phyloP scores from a whole-genome alignment of 2,329 filamentous ascomycete species.

The Botrytis fabae region DNA sequence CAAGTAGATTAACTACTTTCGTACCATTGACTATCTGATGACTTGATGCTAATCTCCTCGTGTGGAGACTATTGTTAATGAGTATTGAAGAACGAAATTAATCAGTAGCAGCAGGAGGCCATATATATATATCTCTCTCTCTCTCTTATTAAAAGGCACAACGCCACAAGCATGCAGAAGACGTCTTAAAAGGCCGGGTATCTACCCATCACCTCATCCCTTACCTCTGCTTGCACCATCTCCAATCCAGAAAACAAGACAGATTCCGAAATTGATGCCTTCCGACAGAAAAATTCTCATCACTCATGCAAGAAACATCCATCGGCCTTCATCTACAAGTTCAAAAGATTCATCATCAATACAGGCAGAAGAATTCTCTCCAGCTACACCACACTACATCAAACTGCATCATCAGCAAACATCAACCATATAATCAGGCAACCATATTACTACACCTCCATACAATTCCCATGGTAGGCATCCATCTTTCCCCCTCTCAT shows the following conservation, averaged over 20 bases:
- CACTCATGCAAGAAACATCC: no score
- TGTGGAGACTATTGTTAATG: background rate
- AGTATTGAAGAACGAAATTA: background rate
- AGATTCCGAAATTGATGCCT: background rate
- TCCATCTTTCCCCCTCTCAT: no score
- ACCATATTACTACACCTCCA: no score
- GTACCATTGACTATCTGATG: background rate
- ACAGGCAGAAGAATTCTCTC: no score
- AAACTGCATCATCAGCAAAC: no score
- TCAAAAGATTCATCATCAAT: no score
- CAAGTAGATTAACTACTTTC: background rate
- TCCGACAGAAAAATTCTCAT: background rate
- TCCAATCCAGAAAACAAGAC: background rate
- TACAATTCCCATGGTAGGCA: no score
- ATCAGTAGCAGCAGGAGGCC: background rate
- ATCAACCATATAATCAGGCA: no score
- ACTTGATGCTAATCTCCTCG: background rate
- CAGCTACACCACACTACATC: no score
- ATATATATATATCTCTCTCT: background rate
- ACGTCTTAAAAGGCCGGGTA: background rate
- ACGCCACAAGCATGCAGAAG: background rate
- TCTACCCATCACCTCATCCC: background rate
- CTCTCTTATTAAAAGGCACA: background rate
- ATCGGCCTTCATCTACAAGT: no score
- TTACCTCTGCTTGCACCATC: background rate